These are phyloP conservation scores for Ophiostoma populinum DNA, from an alignment of 2,329 filamentous ascomycete genomes.

Conservation along the genomic window DNA sequence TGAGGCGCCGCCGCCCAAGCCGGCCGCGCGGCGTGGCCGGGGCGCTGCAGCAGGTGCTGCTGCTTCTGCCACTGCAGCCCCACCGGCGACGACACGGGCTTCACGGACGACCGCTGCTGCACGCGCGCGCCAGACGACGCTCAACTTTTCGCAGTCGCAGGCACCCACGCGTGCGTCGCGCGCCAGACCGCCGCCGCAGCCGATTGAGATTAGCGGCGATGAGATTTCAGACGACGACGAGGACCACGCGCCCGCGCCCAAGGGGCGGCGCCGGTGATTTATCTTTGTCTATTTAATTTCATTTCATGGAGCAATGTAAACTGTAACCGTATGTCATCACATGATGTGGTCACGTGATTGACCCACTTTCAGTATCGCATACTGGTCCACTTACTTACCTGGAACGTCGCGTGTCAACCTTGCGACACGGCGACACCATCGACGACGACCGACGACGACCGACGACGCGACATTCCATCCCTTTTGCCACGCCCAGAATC, in stretches of 20 bases:
- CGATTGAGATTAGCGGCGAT: constrained; percentile 10
- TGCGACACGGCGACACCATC: too few species aligned
- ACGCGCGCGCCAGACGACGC: constrained; percentile 8
- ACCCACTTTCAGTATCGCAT: too few species aligned
- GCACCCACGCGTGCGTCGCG: neutral
- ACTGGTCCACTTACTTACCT: too few species aligned
- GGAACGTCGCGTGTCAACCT: too few species aligned
- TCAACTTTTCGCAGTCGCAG: constrained; percentile 8
- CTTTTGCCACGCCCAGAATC: too few species aligned
- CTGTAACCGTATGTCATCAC: too few species aligned
- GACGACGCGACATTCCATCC: too few species aligned
- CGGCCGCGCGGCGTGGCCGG: constrained; percentile 14
- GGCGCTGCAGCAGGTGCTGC: constrained; percentile 1
- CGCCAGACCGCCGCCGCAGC: neutral
- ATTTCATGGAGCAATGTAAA: neutral
- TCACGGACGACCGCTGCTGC: neutral
- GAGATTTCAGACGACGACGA: constrained; percentile 13
- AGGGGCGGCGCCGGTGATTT: constrained; percentile 3
- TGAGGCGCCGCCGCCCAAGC: constrained; percentile 20
- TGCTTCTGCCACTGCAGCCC: neutral
- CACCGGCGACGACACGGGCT: neutral
- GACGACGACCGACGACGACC: too few species aligned
- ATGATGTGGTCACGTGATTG: too few species aligned
- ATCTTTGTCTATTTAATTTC: too few species aligned
- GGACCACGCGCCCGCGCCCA: constrained; percentile 10